Conservation (phyloP, 208 protist genomes). For the Acanthamoeba lenticulata region DNA sequence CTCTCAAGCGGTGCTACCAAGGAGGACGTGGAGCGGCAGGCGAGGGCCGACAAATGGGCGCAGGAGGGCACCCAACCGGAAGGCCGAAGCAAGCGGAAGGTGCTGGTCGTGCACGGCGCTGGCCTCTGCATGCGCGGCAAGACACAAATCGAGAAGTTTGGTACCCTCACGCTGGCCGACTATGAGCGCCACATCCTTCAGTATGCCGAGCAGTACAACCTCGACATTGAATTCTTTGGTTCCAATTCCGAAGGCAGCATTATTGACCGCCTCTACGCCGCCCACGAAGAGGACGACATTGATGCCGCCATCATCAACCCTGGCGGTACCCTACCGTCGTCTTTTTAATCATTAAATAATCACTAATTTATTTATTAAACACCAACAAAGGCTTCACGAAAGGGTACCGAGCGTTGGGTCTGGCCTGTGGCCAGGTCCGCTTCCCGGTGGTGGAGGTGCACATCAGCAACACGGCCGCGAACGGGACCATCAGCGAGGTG, state of each 20-base stretch:
- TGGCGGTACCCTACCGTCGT: background rate
- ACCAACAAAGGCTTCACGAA: background rate
- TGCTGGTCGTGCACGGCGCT: conserved; percentile 10
- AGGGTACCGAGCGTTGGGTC: background rate
- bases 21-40: background rate
- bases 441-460: conserved; percentile 30
- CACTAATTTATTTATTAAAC: background rate
- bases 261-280: conserved; percentile 41
- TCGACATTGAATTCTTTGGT: conserved; percentile 33
- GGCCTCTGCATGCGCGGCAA: conserved; percentile 34
- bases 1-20: background rate
- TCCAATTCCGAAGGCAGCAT: conserved; percentile 28
- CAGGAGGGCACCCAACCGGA: conserved; percentile 7
- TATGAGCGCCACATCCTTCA: conserved; percentile 35
- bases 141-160: background rate
- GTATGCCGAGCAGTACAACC: background rate
- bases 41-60: background rate
- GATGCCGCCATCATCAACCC: conserved; percentile 46
- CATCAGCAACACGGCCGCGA: background rate
- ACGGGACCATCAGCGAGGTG: conserved; percentile 19
- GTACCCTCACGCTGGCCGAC: conserved; percentile 14
- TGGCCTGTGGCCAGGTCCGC: conserved; percentile 16
- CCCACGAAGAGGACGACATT: background rate
- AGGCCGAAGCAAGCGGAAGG: conserved; percentile 23
- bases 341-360: background rate